These are phyloP conservation scores for Allium cepa DNA, from an alignment of 106 monocot genomes.

Conservation along the genomic window DNA sequence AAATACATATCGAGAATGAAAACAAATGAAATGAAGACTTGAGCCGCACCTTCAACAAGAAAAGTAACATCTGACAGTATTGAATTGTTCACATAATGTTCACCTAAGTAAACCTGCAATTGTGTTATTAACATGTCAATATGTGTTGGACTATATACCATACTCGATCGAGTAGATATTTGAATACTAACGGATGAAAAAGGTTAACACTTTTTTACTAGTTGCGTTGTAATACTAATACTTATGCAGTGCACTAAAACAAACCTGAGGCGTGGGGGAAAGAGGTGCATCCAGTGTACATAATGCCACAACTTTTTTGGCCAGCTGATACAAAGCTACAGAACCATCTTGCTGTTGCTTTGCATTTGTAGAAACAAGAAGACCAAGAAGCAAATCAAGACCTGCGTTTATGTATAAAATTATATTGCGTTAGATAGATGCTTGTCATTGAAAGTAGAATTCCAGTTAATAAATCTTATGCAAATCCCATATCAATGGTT, in stretches of 20 bases:
- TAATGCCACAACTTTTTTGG: constrained; percentile 74
- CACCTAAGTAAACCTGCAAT: constrained; percentile 90
- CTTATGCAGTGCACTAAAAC: not conserved
- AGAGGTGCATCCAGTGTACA: constrained; percentile 93
- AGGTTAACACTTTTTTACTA: not conserved
- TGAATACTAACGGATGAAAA: not conserved
- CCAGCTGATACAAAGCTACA: constrained; percentile 72
- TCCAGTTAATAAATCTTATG: not conserved
- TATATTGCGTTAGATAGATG: not conserved
- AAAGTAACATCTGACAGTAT: constrained; percentile 95
- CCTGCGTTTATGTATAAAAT: constrained; percentile 12
- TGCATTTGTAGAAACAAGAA: constrained; percentile 56
- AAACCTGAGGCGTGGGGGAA: constrained; percentile 56
- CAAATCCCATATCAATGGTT: not conserved
- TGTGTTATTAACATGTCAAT: not conserved
- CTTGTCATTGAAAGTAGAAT: not conserved
- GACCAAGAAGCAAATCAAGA: constrained; percentile 85
- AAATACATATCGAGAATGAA: no score
- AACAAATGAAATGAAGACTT: no score
- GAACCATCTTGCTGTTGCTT: constrained; percentile 94
- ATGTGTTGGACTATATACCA: not conserved
- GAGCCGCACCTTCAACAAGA: constrained; percentile 80
- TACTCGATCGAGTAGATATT: not conserved
- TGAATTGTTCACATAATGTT: constrained; percentile 87
- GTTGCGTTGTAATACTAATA: no score